Percentiles rank a stretch among this genome's conserved stretches.
phyloP scores from a whole-genome alignment of 192 early-diverging fungal genomes.

The Phycomyces blakesleeanus region DNA sequence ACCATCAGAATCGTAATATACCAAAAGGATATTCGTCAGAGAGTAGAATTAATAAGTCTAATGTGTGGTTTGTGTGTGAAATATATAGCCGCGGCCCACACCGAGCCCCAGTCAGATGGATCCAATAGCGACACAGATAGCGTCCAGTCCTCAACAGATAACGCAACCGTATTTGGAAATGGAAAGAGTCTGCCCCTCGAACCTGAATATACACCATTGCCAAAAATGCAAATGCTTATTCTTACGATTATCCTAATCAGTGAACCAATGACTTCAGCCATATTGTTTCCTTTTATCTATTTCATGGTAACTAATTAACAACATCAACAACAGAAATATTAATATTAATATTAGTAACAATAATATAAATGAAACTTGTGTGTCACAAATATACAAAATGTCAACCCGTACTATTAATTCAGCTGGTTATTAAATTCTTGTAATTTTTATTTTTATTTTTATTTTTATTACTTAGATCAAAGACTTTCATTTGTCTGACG shows the following conservation, averaged over 20 bases:
- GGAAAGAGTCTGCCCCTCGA: neutral
- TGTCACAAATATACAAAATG: no score
- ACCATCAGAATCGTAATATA: no score
- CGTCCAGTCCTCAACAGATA: neutral
- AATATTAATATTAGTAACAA: no score
- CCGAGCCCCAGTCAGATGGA: no score
- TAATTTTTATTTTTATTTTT: neutral
- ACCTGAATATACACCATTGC: constrained; percentile 38
- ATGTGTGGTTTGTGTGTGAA: no score
- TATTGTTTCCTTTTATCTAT: constrained; percentile 82
- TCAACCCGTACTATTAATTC: no score
- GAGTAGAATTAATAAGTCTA: no score
- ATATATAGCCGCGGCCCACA: no score
- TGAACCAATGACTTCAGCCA: constrained; percentile 68
- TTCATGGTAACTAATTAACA: constrained; percentile 67
- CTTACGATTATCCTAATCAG: constrained; percentile 52
- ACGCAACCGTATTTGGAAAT: neutral
- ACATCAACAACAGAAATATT: no score
- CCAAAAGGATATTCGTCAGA: no score
- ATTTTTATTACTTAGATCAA: constrained; percentile 38
- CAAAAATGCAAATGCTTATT: constrained; percentile 43
- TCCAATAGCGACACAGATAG: neutral
- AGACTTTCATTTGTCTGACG: constrained; percentile 66
- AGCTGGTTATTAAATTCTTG: neutral
- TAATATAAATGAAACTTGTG: no score